Percentiles rank a stretch among this genome's conserved stretches.
Conservation (phyloP, 2,329 filamentous ascomycete genomes). For the Coniochaeta sp. region DNA sequence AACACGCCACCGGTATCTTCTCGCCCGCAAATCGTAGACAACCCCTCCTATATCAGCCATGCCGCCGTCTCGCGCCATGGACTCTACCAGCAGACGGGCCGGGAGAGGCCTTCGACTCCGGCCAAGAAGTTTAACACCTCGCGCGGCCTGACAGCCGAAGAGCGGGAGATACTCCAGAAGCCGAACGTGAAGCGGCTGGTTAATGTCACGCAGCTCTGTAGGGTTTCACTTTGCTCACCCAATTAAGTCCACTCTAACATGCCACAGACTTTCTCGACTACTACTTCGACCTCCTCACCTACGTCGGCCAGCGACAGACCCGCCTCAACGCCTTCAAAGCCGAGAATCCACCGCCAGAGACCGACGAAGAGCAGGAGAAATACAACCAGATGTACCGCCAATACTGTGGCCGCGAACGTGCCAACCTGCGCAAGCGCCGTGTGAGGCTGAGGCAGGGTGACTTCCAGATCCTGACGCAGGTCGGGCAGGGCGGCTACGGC, state of each 20-base stretch:
- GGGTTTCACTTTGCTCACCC: conserved; percentile 27
- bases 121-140: conserved; percentile 67
- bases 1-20: conserved; percentile 66
- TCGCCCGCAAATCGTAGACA: conserved; percentile 38
- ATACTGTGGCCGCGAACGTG: conserved; percentile 87
- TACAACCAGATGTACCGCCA: conserved; percentile 80
- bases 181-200: conserved; percentile 91
- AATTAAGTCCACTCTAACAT: conserved; percentile 21
- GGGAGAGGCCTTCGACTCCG: conserved; percentile 48
- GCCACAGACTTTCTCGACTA: conserved; percentile 88
- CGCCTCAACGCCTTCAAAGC: conserved; percentile 79
- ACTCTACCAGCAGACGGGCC: conserved; percentile 54
- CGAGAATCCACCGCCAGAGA: conserved; percentile 72
- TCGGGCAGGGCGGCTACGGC: conserved; percentile 95
- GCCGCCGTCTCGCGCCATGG: conserved; percentile 81
- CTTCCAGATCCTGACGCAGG: conserved; percentile 97
- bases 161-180: conserved; percentile 83
- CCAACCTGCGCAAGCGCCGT: conserved; percentile 86
- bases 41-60: conserved; percentile 53
- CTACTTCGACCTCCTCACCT: conserved; percentile 96
- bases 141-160: conserved; percentile 75
- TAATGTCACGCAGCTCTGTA: conserved; percentile 96
- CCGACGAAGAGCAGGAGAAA: conserved; percentile 55
- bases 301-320: conserved; percentile 82
- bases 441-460: conserved; percentile 90